These are phyloP conservation scores for Cercospora sojina DNA, from an alignment of 2,329 filamentous ascomycete genomes.

Conservation along the genomic window DNA sequence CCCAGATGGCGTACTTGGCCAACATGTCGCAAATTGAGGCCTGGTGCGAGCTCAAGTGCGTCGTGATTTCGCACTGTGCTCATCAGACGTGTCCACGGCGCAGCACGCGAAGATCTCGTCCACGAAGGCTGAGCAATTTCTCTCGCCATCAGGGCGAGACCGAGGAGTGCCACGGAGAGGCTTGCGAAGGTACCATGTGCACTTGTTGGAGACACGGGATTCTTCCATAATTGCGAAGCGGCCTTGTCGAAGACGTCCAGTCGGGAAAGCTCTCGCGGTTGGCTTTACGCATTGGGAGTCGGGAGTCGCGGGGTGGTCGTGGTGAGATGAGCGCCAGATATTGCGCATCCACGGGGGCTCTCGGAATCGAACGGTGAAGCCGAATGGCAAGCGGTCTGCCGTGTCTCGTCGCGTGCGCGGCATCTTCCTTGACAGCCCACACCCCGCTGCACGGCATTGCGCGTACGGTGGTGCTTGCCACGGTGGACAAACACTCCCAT, in stretches of 20 bases:
- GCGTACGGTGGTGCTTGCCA: background rate
- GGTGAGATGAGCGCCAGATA: background rate
- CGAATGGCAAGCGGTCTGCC: background rate
- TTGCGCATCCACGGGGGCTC: background rate
- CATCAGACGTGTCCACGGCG: background rate
- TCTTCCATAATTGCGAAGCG: background rate
- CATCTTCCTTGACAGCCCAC: background rate
- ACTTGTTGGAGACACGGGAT: background rate
- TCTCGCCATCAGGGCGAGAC: background rate
- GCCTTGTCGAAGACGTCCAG: background rate
- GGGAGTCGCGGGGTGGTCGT: background rate
- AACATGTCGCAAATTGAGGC: background rate
- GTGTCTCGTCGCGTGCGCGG: background rate
- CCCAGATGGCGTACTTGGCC: background rate
- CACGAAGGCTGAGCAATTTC: background rate
- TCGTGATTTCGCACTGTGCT: background rate
- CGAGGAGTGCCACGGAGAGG: background rate
- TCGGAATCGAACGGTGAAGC: background rate
- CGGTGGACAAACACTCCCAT: background rate
- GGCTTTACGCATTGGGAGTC: background rate
- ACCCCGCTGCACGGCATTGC: background rate
- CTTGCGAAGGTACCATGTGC: background rate
- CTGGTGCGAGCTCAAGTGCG: background rate
- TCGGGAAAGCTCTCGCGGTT: background rate
- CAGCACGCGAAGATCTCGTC: background rate